Percentiles rank a stretch among this genome's conserved stretches.
These are phyloP conservation scores for Aspergillus sp. DNA, from an alignment of 2,329 filamentous ascomycete species.

Conservation along the genomic window DNA sequence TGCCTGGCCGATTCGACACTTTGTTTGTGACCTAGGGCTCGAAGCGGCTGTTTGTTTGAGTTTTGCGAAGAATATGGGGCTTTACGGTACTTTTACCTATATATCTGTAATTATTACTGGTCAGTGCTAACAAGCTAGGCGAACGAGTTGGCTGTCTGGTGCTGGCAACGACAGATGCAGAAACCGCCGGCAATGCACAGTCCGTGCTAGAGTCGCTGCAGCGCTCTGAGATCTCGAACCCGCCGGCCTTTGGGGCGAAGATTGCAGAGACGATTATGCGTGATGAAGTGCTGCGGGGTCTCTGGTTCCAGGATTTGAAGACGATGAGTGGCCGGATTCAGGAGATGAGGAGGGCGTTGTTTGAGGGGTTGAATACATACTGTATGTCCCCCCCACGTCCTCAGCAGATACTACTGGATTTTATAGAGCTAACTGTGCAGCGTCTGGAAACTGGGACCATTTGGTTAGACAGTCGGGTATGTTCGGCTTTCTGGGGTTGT, in stretches of 20 bases:
- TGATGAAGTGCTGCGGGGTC: constrained; percentile 69
- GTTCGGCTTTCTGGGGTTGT: constrained; percentile 74
- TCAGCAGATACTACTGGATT: too few species aligned
- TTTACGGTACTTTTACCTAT: constrained; percentile 32
- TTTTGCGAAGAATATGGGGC: constrained; percentile 55
- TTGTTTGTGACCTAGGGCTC: constrained; percentile 69
- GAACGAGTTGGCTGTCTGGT: constrained; percentile 15
- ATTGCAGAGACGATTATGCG: constrained; percentile 81
- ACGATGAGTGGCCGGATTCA: constrained; percentile 94
- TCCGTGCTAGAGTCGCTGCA: constrained; percentile 17
- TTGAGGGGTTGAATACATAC: constrained; percentile 51
- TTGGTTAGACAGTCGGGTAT: constrained; percentile 91
- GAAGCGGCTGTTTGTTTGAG: constrained; percentile 57
- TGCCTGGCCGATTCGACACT: constrained; percentile 26
- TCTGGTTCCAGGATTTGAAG: constrained; percentile 86
- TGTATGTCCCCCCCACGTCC: background rate
- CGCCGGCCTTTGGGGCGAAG: constrained; percentile 85
- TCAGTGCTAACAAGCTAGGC: constrained; percentile 5
- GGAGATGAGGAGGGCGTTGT: constrained; percentile 76
- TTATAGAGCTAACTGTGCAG: constrained; percentile 50
- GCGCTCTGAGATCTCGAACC: constrained; percentile 85
- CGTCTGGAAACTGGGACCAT: constrained; percentile 63
- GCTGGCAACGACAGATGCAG: background rate
- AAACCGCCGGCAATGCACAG: constrained; percentile 10
- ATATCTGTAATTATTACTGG: too few species aligned